Conservation (phyloP, 768 basidiomycete genomes). For the Auricularia auricula-judae region DNA sequence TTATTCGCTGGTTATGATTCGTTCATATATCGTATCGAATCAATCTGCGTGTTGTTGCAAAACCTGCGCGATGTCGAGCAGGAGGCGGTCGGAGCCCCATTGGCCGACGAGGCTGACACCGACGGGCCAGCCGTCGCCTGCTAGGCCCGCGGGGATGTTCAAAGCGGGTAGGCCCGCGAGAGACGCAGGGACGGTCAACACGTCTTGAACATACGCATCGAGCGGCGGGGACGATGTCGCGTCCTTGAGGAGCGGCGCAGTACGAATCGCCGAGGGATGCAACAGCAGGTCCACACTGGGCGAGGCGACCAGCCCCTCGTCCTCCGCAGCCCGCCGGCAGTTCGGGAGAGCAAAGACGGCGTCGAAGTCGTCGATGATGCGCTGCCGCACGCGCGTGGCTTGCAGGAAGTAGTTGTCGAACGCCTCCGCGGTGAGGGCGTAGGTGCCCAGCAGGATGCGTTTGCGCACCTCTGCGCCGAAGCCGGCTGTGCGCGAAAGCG, state of each 20-base stretch:
- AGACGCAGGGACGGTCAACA: constrained; percentile 85
- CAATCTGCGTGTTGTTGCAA: background rate
- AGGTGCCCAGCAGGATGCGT: constrained; percentile 81
- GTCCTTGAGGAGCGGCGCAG: constrained; percentile 43
- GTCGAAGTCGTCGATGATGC: constrained; percentile 65
- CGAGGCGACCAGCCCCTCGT: background rate
- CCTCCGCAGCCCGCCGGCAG: constrained; percentile 3
- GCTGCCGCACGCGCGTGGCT: constrained; percentile 69
- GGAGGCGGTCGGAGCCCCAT: constrained; percentile 67
- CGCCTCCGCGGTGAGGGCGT: constrained; percentile 91
- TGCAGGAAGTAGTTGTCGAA: constrained; percentile 96
- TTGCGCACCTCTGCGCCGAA: constrained; percentile 82
- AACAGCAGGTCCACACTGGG: constrained; percentile 65
- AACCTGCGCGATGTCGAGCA: constrained; percentile 41
- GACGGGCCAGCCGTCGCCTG: constrained; percentile 63
- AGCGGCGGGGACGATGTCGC: constrained; percentile 18
- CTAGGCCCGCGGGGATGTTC: constrained; percentile 48
- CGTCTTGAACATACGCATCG: constrained; percentile 76
- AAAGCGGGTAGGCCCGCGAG: constrained; percentile 81
- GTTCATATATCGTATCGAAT: no score
- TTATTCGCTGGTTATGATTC: no score
- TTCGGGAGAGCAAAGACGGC: constrained; percentile 52
- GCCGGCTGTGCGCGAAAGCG: constrained; percentile 51
- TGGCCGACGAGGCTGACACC: constrained; percentile 78
- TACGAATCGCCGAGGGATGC: constrained; percentile 80